These are phyloP conservation scores for Fusarium hostae DNA, from an alignment of 2,329 filamentous ascomycete genomes.

Conservation along the genomic window DNA sequence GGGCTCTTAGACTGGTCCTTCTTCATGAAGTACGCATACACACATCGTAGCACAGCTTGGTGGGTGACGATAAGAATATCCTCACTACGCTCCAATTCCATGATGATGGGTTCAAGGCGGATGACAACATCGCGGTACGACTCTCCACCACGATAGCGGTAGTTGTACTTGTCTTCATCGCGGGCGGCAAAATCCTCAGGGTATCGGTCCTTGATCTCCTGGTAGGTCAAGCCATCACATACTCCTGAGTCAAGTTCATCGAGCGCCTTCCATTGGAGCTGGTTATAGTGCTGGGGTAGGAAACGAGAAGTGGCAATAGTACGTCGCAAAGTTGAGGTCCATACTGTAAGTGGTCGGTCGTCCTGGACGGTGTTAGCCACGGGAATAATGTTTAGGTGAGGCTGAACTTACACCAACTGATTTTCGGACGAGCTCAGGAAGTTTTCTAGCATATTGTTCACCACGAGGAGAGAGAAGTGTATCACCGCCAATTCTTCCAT, in stretches of 20 bases:
- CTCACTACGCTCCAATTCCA: constrained; percentile 96
- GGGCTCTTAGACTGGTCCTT: constrained; percentile 91
- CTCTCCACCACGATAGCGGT: constrained; percentile 96
- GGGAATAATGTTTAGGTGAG: background rate
- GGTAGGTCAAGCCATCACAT: constrained; percentile 95
- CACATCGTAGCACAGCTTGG: constrained; percentile 94
- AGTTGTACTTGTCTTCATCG: constrained; percentile 99
- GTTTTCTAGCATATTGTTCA: constrained; percentile 84
- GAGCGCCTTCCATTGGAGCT: constrained; percentile 97
- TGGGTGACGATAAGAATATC: constrained; percentile 99
- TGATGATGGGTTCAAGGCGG: constrained; percentile 97
- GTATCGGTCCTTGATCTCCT: constrained; percentile 89
- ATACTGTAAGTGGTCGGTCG: constrained; percentile 69
- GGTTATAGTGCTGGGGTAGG: constrained; percentile 84
- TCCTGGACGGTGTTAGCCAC: constrained; percentile 55
- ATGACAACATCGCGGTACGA: constrained; percentile 97
- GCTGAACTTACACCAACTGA: constrained; percentile 79
- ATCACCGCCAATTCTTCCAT: constrained; percentile 92
- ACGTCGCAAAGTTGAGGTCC: constrained; percentile 74
- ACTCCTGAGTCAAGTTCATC: constrained; percentile 97
- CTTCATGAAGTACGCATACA: constrained; percentile 99
- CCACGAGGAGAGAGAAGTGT: constrained; percentile 87
- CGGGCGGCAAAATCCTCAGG: constrained; percentile 95
- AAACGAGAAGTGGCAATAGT: constrained; percentile 93
- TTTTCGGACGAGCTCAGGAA: constrained; percentile 85